A percentile compares a stretch with the other conserved stretches of the same genome.
phyloP scores from a whole-genome alignment of 345 rosid species.

The Cochlearia excelsa region DNA sequence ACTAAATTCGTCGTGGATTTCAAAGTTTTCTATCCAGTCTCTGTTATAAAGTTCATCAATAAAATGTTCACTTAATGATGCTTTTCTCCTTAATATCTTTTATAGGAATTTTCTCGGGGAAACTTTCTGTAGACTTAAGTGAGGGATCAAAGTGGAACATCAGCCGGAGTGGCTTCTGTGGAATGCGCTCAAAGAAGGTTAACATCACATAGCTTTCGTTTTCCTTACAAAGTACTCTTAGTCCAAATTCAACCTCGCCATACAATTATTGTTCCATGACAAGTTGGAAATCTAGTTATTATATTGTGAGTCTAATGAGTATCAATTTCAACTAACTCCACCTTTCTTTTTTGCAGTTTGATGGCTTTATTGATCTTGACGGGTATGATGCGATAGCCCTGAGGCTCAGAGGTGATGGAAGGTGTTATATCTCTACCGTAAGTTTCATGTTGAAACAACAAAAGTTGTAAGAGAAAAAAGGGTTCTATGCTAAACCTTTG shows the following conservation, averaged over 20 bases:
- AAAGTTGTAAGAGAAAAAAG: too few relatives aligned
- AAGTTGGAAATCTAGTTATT: neutral
- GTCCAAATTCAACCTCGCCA: neutral
- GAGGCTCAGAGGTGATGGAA: constrained; percentile 89
- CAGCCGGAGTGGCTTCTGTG: constrained; percentile 84
- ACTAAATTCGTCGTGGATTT: constrained; percentile 1
- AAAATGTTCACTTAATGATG: constrained; percentile 5
- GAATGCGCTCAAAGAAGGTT: constrained; percentile 97
- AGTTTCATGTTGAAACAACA: too few relatives aligned
- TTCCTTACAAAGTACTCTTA: constrained; percentile 6
- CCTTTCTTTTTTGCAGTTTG: constrained; percentile 55
- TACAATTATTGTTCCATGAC: neutral
- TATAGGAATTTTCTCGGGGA: constrained; percentile 84
- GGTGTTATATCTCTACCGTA: constrained; percentile 91
- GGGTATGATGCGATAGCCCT: constrained; percentile 83
- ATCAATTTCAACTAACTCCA: constrained; percentile 1
- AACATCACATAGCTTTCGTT: neutral
- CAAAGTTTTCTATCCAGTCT: neutral
- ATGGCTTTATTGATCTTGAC: constrained; percentile 88
- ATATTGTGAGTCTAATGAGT: constrained; percentile 1
- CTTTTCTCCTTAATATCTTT: constrained; percentile 9
- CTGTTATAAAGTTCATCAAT: too few relatives aligned
- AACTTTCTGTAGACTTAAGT: constrained; percentile 61
- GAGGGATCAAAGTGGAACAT: constrained; percentile 81
- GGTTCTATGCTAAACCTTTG: constrained; percentile 27